Evolutionary conservation across 768 basidiomycete species (phyloP).

Genomic region (Mycena alexandri): DNA sequence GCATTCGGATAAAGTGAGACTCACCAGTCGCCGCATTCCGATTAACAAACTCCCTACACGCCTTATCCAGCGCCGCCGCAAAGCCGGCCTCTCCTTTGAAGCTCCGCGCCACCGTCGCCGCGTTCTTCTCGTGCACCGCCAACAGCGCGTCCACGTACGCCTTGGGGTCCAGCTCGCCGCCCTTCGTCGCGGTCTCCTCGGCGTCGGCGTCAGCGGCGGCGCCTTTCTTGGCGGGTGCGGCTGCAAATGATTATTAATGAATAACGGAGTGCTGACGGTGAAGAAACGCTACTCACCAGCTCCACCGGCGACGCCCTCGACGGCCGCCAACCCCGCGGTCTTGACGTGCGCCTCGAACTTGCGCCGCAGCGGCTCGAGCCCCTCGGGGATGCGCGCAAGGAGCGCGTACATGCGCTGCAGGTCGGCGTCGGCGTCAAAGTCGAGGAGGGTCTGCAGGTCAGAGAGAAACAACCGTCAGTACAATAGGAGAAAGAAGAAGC

Average conservation of each 20-base stretch:
- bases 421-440: constrained; percentile 95
- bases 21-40: constrained; percentile 89
- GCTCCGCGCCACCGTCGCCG: constrained; percentile 86
- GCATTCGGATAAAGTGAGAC: constrained; percentile 56
- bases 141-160: constrained; percentile 94
- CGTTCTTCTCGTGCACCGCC: constrained; percentile 94
- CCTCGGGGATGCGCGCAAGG: constrained; percentile 91
- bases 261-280: too few relatives aligned
- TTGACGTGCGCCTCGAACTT: constrained; percentile 97
- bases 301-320: constrained; percentile 71
- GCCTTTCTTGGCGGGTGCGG: not conserved
- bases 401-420: constrained; percentile 95
- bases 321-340: constrained; percentile 84
- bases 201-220: not conserved
- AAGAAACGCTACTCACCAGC: too few relatives aligned
- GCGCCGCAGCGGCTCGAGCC: constrained; percentile 90
- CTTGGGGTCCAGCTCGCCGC: constrained; percentile 86
- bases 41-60: constrained; percentile 96
- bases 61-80: constrained; percentile 93
- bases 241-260: too few relatives aligned
- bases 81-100: constrained; percentile 96
- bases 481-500: not conserved
- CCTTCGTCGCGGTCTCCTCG: constrained; percentile 60
- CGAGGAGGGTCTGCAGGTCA: constrained; percentile 64
- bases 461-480: not conserved